Percentiles rank a stretch among this genome's conserved stretches.
Conservation (phyloP, 1,139 yeast genomes). For the Hyphopichia pseudoburtonii region DNA sequence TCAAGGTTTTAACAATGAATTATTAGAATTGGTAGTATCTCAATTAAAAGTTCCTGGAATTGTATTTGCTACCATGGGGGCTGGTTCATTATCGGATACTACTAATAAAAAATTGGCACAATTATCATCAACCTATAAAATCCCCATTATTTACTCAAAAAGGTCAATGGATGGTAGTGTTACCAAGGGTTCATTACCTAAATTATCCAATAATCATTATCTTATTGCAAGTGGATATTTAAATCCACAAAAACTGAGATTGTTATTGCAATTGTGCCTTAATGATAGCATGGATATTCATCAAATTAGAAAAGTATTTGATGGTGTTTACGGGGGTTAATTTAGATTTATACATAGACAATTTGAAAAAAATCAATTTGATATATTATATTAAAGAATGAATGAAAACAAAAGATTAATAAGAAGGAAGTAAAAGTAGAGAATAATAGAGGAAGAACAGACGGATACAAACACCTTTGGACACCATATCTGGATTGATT, state of each 20-base stretch:
- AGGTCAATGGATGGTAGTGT: conserved; percentile 59
- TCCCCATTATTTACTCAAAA: conserved; percentile 64
- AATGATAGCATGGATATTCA: conserved; percentile 37
- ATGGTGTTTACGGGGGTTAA: conserved; percentile 33
- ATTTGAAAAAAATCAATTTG: not conserved
- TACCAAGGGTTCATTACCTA: conserved; percentile 4
- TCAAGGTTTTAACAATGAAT: conserved; percentile 54
- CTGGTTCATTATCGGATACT: conserved; percentile 58
- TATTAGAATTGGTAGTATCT: conserved; percentile 45
- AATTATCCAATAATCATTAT: conserved; percentile 2
- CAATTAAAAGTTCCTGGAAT: conserved; percentile 51
- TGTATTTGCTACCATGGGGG: conserved; percentile 70
- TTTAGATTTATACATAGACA: not conserved
- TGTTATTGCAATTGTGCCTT: conserved; percentile 59
- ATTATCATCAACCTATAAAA: conserved; percentile 26
- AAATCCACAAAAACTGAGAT: conserved; percentile 67
- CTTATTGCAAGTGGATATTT: conserved; percentile 61
- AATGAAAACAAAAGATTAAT: not conserved
- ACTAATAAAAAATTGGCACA: conserved; percentile 45
- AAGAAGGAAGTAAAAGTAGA: no score
- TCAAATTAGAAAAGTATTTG: conserved; percentile 48
- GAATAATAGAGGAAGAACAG: no score
- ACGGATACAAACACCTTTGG: no score
- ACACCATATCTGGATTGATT: no score
- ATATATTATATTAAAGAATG: not conserved